A percentile compares a stretch with the other conserved stretches of the same genome.
Conservation (phyloP, 1,284 basidiomycete genomes). For the Taiwanofungus camphoratus region DNA sequence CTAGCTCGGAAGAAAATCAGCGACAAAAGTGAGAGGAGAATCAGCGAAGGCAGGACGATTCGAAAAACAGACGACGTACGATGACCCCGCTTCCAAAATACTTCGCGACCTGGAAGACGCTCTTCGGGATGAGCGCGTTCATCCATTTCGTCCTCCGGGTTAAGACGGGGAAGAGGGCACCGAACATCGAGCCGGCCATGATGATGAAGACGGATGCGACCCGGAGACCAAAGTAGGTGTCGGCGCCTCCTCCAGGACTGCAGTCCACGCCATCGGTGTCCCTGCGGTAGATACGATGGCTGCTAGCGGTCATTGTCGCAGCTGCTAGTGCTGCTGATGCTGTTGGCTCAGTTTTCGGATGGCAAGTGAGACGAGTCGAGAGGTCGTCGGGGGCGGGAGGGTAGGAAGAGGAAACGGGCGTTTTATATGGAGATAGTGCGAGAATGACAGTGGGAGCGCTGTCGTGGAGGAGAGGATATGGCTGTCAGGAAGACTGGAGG, state of each 20-base stretch:
- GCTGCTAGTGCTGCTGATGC: no score
- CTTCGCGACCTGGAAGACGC: conserved; percentile 82
- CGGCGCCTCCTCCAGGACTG: conserved; percentile 32
- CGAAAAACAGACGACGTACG: conserved; percentile 37
- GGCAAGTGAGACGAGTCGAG: no score
- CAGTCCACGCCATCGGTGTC: conserved; percentile 14
- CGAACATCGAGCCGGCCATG: conserved; percentile 56
- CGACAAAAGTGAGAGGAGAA: not conserved
- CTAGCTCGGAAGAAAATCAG: conserved; percentile 28
- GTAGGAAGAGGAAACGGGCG: not conserved
- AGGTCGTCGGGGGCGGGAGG: not conserved
- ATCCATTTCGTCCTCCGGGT: conserved; percentile 55
- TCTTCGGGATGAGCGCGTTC: conserved; percentile 46
- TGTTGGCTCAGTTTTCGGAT: no score
- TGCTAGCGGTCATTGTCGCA: no score
- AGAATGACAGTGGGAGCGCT: no score
- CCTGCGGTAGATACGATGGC: no score
- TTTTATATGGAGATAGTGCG: no score
- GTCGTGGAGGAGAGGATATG: no score
- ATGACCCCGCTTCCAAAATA: conserved; percentile 95
- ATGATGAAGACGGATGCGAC: conserved; percentile 90
- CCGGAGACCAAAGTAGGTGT: conserved; percentile 44
- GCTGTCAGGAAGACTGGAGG: not conserved
- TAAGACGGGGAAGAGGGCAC: conserved; percentile 82
- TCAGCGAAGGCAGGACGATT: not conserved